These are phyloP conservation scores for Phytopythium helicoides DNA, from an alignment of 352 stramenopile genomes.

Conservation along the genomic window DNA sequence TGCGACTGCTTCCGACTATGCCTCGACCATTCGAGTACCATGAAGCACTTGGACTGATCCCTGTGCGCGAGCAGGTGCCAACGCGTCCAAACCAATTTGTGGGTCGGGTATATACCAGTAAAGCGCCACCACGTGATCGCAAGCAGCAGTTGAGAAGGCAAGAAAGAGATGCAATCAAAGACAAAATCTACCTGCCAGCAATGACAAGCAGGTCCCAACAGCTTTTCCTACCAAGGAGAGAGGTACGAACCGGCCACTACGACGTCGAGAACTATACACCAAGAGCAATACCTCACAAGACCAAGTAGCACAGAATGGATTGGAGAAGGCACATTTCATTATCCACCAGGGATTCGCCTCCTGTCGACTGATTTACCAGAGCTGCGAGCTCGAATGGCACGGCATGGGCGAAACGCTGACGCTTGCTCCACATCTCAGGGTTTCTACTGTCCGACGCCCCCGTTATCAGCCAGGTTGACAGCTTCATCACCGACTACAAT, in stretches of 20 bases:
- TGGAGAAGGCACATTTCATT: not conserved
- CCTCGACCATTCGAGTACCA: not conserved
- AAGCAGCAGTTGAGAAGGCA: constrained; percentile 11
- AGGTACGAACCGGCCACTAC: too few relatives aligned
- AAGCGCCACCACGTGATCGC: not conserved
- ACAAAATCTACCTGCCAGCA: constrained; percentile 32
- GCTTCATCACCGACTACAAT: too few relatives aligned
- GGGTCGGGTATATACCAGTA: not conserved
- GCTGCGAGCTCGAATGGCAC: constrained; percentile 19
- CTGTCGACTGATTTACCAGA: constrained; percentile 38
- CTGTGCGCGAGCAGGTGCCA: not conserved
- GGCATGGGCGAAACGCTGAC: not conserved
- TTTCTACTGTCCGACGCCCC: not conserved
- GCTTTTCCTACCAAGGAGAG: not conserved
- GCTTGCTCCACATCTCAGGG: not conserved
- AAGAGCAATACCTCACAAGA: not conserved
- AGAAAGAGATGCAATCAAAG: constrained; percentile 15
- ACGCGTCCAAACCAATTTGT: not conserved
- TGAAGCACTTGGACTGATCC: not conserved
- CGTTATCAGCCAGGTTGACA: not conserved
- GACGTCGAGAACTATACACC: too few relatives aligned
- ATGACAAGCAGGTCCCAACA: constrained; percentile 3
- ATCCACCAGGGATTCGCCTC: constrained; percentile 21
- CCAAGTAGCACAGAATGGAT: not conserved
- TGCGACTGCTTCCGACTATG: not conserved